These are phyloP conservation scores for Alternaria viburni DNA, from an alignment of 2,329 filamentous ascomycete genomes.

Conservation along the genomic window DNA sequence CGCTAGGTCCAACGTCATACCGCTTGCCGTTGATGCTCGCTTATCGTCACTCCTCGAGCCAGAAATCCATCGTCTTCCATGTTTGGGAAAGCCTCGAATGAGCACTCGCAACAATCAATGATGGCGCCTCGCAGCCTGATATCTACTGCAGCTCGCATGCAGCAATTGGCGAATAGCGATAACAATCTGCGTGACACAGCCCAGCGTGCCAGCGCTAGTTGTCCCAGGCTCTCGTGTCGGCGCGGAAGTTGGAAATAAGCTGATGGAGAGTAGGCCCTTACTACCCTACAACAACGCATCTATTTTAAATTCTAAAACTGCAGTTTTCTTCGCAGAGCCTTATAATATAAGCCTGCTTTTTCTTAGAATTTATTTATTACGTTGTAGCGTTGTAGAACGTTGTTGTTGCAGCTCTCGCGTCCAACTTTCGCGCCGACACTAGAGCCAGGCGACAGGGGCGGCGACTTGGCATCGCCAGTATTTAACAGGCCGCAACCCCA, in stretches of 20 bases:
- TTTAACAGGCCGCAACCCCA: slow-evolving; percentile 43
- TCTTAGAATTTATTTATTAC: too few relatives aligned
- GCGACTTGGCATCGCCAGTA: slow-evolving; percentile 35
- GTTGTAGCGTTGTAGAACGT: too few relatives aligned
- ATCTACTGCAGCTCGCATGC: slow-evolving; percentile 17
- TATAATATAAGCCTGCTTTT: too few relatives aligned
- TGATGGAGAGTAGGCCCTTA: too few relatives aligned
- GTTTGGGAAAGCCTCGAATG: slow-evolving; percentile 22
- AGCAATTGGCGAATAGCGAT: slow-evolving; percentile 39
- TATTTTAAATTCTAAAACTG: too few relatives aligned
- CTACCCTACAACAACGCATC: too few relatives aligned
- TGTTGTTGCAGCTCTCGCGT: too few relatives aligned
- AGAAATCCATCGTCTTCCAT: slow-evolving; percentile 24
- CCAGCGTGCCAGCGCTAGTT: slow-evolving; percentile 35
- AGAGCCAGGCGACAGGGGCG: slow-evolving; percentile 37
- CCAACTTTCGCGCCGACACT: too few relatives aligned
- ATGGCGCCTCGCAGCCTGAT: slow-evolving; percentile 32
- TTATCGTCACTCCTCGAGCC: slow-evolving; percentile 4
- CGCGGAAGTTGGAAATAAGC: too few relatives aligned
- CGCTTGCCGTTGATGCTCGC: slow-evolving; percentile 20
- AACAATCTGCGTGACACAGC: slow-evolving; percentile 32
- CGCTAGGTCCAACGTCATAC: slow-evolving; percentile 17
- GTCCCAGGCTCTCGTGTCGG: too few relatives aligned
- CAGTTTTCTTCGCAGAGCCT: too few relatives aligned
- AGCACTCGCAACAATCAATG: slow-evolving; percentile 11